Evolutionary conservation across 805 yeast genomes (phyloP).

Genomic region (Yamadazyma endophytica): DNA sequence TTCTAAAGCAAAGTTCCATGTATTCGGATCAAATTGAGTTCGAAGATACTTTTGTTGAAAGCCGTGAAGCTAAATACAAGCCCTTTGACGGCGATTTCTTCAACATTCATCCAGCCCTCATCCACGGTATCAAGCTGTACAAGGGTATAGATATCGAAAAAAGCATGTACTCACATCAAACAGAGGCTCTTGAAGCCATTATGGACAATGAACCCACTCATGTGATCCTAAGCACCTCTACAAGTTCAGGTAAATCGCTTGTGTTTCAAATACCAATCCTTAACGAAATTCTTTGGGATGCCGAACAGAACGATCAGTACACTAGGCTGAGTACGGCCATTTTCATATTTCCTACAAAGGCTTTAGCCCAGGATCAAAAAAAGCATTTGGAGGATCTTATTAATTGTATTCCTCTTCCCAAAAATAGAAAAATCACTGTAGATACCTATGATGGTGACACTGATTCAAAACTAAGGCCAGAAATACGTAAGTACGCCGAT

Average conservation of each 20-base stretch:
- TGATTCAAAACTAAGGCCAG: slow-evolving; percentile 47
- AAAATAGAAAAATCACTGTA: slow-evolving; percentile 43
- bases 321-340: slow-evolving; percentile 56
- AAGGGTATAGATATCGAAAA: slow-evolving; percentile 41
- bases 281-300: slow-evolving; percentile 36
- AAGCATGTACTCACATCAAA: slow-evolving; percentile 75
- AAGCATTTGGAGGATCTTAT: slow-evolving; percentile 65
- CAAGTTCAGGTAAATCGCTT: slow-evolving; percentile 93
- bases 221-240: slow-evolving; percentile 88
- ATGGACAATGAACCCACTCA: slow-evolving; percentile 37
- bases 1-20: slow-evolving; percentile 43
- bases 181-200: slow-evolving; percentile 64
- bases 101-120: slow-evolving; percentile 44
- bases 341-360: slow-evolving; percentile 94
- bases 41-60: slow-evolving; percentile 42
- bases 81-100: slow-evolving; percentile 25
- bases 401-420: slow-evolving; percentile 39
- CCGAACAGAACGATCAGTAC: slow-evolving; percentile 29
- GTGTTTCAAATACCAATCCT: slow-evolving; percentile 88
- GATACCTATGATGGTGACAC: slow-evolving; percentile 97
- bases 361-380: slow-evolving; percentile 94
- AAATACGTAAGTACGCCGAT: slow-evolving; percentile 59
- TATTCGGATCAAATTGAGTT: slow-evolving; percentile 64
- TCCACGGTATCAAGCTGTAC: slow-evolving; percentile 44
- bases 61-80: slow-evolving; percentile 44